These are phyloP conservation scores for Penicillium sp. DNA, from an alignment of 2,329 filamentous ascomycete species.

Conservation along the genomic window DNA sequence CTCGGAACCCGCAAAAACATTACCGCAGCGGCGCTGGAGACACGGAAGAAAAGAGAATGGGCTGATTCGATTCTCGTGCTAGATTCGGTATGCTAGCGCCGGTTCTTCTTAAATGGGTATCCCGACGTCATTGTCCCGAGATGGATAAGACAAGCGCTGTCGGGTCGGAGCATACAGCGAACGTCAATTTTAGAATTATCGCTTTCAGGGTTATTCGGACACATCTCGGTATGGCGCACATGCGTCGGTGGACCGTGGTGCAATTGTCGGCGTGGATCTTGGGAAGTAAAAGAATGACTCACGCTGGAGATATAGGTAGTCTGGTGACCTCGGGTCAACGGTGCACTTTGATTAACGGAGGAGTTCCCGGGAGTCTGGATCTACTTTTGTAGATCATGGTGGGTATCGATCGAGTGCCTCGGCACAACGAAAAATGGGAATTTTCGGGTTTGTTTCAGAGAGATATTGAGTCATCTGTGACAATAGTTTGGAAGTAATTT, in stretches of 20 bases:
- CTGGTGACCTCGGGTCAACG: neutral
- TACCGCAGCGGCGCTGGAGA: neutral
- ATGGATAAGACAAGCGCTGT: neutral
- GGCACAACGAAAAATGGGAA: neutral
- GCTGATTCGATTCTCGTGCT: neutral
- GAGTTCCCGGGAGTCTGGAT: neutral
- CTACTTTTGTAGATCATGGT: constrained; percentile 4
- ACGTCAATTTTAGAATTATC: neutral
- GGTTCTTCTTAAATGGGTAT: neutral
- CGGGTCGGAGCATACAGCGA: neutral
- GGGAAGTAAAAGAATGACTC: neutral
- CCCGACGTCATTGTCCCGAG: neutral
- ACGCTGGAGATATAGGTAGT: neutral
- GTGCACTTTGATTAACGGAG: neutral
- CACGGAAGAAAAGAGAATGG: neutral
- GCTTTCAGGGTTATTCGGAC: neutral
- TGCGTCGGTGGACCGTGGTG: neutral
- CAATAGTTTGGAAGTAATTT: neutral
- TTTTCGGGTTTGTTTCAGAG: neutral
- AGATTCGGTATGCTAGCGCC: neutral
- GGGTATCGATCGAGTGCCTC: neutral
- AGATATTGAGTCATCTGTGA: neutral
- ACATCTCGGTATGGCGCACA: neutral
- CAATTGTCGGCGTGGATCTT: neutral
- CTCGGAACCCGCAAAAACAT: neutral